Base-by-base conservation (phyloP, 2,329 filamentous ascomycete genomes). In the Akanthomyces muscarius region DNA sequence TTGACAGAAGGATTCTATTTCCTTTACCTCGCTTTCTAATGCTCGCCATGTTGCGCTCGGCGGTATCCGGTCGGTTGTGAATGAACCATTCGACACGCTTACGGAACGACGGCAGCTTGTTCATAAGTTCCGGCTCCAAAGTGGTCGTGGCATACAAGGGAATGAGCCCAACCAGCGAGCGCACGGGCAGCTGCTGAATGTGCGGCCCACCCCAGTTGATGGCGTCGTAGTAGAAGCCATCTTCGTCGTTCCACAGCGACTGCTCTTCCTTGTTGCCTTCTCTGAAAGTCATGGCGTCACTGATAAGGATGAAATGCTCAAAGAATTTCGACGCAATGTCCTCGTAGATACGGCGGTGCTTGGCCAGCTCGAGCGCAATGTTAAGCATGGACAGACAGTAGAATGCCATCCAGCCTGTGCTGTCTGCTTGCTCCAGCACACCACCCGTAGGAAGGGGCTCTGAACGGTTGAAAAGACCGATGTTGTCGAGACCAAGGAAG, bases 251-350 rank as follows among this genome's bases (percentile, higher is more conserved):
- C 94, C 94, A 98, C 8, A 98, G 80, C 41, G 93, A 96, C 71
- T 91, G 86, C 70, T 95, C 90, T 72, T 79, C 88, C 79, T 77
- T 88, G 77, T 76, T 82, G 69, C 78, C 91, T 70, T 82, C 85
- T 77, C 83, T 89, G 83, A 90, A 93, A 0, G 89, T 92, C 94
- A 98, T 97, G 63, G 94, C 95, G 78, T 98, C 95, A 72, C 92
- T 96, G 75, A 98, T 98, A 75, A 97, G 88, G 72, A 98, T 91
- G 77, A 98, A 98, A 72, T 98, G 95, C 79, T 98, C 95, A 71
- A 98, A 98, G 81, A 98, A 98, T 77, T 98, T 98, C 57, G 92
- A 96, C 1, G 94, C 93, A 79, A 98, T 90, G 72, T 98, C 94
- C 80, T 98, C 94, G 75, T 98, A 98, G 63, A 89, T 97, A 47